A percentile compares a stretch with the other conserved stretches of the same genome.
These are phyloP conservation scores for Plectosphaerella plurivora DNA, from an alignment of 2,329 filamentous ascomycete genomes.

Conservation along the genomic window DNA sequence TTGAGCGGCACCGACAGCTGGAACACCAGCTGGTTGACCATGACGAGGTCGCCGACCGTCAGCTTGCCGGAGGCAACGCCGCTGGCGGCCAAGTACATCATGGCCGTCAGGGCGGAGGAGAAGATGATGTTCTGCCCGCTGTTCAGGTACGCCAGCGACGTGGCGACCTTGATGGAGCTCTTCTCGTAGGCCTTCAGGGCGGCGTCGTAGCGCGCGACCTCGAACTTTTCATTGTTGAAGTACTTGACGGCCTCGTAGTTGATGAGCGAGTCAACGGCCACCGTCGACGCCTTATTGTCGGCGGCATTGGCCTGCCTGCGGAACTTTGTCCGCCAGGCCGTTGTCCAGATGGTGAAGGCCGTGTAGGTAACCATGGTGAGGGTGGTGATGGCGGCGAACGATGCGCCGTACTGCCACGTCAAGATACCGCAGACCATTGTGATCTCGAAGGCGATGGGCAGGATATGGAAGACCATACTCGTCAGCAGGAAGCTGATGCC, in stretches of 20 bases:
- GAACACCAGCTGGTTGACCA: slow-evolving; percentile 99
- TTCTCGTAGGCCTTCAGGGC: slow-evolving; percentile 84
- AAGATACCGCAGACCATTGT: slow-evolving; percentile 93
- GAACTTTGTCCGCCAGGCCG: slow-evolving; percentile 96
- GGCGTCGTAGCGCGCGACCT: slow-evolving; percentile 84
- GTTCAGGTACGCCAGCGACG: slow-evolving; percentile 88
- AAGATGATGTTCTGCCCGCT: slow-evolving; percentile 97
- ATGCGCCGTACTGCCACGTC: slow-evolving; percentile 89
- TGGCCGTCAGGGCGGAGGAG: slow-evolving; percentile 83
- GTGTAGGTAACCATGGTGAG: slow-evolving; percentile 91
- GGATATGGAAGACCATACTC: slow-evolving; percentile 97
- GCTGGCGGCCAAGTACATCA: slow-evolving; percentile 96
- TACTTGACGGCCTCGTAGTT: slow-evolving; percentile 99
- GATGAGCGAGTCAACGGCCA: slow-evolving; percentile 93
- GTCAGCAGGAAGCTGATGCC: slow-evolving; percentile 96
- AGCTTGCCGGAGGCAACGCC: slow-evolving; percentile 78
- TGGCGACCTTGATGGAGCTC: slow-evolving; percentile 94
- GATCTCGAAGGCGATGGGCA: slow-evolving; percentile 92
- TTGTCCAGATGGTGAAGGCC: slow-evolving; percentile 95
- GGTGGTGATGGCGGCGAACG: slow-evolving; percentile 88
- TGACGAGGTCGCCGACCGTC: slow-evolving; percentile 93
- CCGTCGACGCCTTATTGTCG: slow-evolving; percentile 91
- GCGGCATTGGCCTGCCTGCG: slow-evolving; percentile 91
- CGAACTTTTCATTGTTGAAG: slow-evolving; percentile 98
- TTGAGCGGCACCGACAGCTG: slow-evolving; percentile 95